A percentile compares a stretch with the other conserved stretches of the same genome.
phyloP scores from a whole-genome alignment of 805 yeast genomes.

The Saccharomycopsis microspora region DNA sequence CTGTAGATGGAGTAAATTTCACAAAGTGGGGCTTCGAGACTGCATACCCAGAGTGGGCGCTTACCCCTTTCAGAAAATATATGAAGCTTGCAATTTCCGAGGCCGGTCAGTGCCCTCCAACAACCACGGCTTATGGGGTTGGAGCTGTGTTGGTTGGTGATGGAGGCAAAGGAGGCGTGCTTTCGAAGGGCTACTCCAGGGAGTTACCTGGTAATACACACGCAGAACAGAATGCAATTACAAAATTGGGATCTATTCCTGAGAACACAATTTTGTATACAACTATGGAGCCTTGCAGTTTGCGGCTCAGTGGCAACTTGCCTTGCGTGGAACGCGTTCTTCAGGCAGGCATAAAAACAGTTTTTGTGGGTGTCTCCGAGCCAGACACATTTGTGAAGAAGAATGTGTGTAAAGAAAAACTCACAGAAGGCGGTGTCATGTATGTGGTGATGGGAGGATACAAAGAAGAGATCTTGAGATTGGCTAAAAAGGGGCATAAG shows the following conservation, averaged over 20 bases:
- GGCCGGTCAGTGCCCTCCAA: conserved; percentile 72
- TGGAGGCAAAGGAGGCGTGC: conserved; percentile 24
- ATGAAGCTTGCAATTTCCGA: conserved; percentile 72
- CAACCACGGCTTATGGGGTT: conserved; percentile 84
- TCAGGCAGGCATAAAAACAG: conserved; percentile 45
- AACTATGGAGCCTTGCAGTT: conserved; percentile 96
- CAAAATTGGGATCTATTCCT: conserved; percentile 61
- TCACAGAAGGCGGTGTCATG: conserved; percentile 47
- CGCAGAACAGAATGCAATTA: conserved; percentile 94
- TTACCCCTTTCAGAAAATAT: conserved; percentile 39
- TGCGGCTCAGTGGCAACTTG: conserved; percentile 75
- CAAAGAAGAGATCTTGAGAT: conserved; percentile 54
- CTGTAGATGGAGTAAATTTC: conserved; percentile 21
- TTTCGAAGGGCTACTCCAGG: conserved; percentile 81
- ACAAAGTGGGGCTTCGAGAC: conserved; percentile 65
- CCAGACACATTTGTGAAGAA: conserved; percentile 81
- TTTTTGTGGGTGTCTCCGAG: conserved; percentile 86
- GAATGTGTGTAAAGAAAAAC: conserved; percentile 49
- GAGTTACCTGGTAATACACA: conserved; percentile 93
- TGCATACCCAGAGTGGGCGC: conserved; percentile 76
- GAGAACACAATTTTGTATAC: conserved; percentile 76
- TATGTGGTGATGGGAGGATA: conserved; percentile 78
- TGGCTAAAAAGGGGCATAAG: conserved; percentile 68
- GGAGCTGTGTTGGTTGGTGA: conserved; percentile 66
- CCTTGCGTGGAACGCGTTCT: conserved; percentile 83